These are phyloP conservation scores for Exophiala spinifera DNA, from an alignment of 2,329 filamentous ascomycete genomes.

Conservation along the genomic window DNA sequence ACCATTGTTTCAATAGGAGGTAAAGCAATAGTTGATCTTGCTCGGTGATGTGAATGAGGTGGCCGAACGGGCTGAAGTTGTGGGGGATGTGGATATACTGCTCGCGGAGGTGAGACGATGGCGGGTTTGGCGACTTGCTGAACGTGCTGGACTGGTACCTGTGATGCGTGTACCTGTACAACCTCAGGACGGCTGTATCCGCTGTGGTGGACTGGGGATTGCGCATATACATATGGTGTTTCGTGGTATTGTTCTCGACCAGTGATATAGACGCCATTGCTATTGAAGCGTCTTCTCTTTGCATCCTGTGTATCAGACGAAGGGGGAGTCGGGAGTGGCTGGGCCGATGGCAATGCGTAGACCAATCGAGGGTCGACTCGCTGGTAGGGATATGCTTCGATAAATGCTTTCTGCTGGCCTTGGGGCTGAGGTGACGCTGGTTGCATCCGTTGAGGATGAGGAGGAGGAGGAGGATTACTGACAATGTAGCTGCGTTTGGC, in stretches of 20 bases:
- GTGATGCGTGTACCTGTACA: constrained; percentile 8
- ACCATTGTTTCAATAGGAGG: constrained; percentile 51
- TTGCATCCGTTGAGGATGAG: constrained; percentile 14
- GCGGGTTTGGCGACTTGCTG: constrained; percentile 19
- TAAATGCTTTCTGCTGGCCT: constrained; percentile 12
- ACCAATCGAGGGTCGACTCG: constrained; percentile 26
- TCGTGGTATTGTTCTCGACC: constrained; percentile 37
- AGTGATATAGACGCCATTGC: constrained; percentile 40
- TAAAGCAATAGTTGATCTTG: constrained; percentile 49
- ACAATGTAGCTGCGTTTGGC: constrained; percentile 28
- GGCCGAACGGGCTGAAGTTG: constrained; percentile 33
- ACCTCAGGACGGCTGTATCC: constrained; percentile 27
- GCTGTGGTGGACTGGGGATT: constrained; percentile 39
- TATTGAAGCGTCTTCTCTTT: constrained; percentile 62
- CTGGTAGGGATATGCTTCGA: constrained; percentile 18
- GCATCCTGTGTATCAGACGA: constrained; percentile 45
- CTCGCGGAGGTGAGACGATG: constrained; percentile 26
- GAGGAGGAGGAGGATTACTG: constrained; percentile 17
- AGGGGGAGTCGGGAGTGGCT: constrained; percentile 20
- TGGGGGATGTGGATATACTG: constrained; percentile 19
- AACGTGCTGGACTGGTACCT: constrained; percentile 7
- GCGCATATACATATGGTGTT: constrained; percentile 19
- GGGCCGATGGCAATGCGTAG: constrained; percentile 21
- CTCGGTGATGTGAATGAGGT: constrained; percentile 43
- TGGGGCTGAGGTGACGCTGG: constrained; percentile 18